Evolutionary conservation across 345 rosid genomes (phyloP), one percentile per base, ranked within the genome.

Genomic region (Eutrema heterophyllum): DNA sequence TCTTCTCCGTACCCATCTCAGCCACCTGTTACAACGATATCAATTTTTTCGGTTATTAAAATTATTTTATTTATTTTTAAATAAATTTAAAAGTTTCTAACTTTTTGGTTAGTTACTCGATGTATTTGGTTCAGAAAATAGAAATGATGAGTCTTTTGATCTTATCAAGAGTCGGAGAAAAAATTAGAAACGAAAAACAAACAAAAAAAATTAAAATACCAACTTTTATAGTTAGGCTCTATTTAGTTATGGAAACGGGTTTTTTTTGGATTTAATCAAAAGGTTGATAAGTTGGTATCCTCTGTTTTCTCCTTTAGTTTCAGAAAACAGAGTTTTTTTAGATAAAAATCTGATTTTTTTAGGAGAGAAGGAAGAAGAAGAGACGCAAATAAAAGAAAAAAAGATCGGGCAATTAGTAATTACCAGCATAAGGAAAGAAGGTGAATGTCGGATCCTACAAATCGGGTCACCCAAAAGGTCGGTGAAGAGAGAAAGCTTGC

Each of bases 391-490:
- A 29, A 30, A 67, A 11, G 5, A 57, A n/a, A n/a, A 24, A 7
- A 24, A 29, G 53, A 24, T 32, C 9, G 7, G 4, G 30, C n/a
- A 39, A 6, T 11, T 5, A n/a, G 64, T 36, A 33, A 24, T 4
- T 82, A 95, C 99, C 99, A 95, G 88, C 98, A 95, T 92, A 83
- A 88, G 97, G 64, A 84, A 92, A 75, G 96, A 91, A 68, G 98
- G 97, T 54, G 97, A 92, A 81, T 95, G 86, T 87, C 99, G 98
- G 87, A 92, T 92, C 78, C 99, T 82, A 92, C 97, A 92, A 70
- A 92, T 81, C 26, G 99, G 99, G 87, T 95, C 98, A 73, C 99
- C 99, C 38, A 92, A 71, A 80, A 90, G 97, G 84, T 95, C 98
- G 79, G 99, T 92, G 86, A 85, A 95, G 76, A 92, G 87, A 82